Base-by-base conservation (phyloP, 257 asterid species). In the Salvia rosmarinus region DNA sequence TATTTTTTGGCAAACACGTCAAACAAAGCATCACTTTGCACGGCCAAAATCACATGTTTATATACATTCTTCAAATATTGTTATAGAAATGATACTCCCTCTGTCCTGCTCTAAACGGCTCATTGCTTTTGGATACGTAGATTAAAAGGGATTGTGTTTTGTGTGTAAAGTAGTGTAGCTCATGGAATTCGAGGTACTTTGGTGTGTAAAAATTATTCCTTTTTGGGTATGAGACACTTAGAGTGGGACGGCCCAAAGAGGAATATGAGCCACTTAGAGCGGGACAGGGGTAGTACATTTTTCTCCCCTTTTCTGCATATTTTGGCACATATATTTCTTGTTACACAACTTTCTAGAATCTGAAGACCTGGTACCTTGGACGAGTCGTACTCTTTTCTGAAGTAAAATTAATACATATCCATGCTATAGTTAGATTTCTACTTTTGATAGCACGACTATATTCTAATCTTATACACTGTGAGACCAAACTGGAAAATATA, bases 401-500 rank as follows among this genome's bases (percentile, higher is more conserved):
- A 14, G 60, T 32, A 34, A 35, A 51, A 32, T 2, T 32, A 32
- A 16, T 16, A 66, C 16, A 14, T 4, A 30, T 28, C 25, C 30
- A 49, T n/a, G n/a, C 35, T 17, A 5, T 9, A 16, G n/a, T 61
- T 10, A 35, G 30, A 37, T 17, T 11, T 61, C 16, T 34, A 37
- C 9, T 37, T 37, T 20, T 19, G 44, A 59, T 30, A 37, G 49
- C 46, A 37, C 17, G 2, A 0, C 4, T 4, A 40, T 9, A 37
- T 37, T 61, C 34, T 61, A 17, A 10, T 61, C 67, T 39, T 17
- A 37, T 37, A 61, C 17, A 20, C 54, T 25, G 6, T 44, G 35
- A 55, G 5, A 55, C 61, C 61, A 55, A 55, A 55, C 35, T 60
- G 63, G 62, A 34, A 34, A 71, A 47, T 5, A 46, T 12, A 5